Evolutionary conservation across 129 eudicot species (phyloP).

Genomic region (Artemisia tridentata): DNA sequence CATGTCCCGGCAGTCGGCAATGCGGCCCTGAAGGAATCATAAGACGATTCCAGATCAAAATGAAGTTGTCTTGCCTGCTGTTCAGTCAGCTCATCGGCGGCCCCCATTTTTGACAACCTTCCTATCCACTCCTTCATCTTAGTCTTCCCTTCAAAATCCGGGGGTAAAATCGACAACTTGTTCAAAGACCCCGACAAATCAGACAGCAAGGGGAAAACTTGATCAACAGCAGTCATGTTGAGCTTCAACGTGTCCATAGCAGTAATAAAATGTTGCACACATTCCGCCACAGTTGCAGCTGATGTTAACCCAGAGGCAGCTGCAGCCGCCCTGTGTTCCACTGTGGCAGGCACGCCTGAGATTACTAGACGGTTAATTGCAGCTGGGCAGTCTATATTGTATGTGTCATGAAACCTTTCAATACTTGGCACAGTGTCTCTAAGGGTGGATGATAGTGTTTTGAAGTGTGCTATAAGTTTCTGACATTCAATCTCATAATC

Average conservation of each 20-base stretch:
- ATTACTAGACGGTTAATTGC: conserved; percentile 72
- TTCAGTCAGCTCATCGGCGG: conserved; percentile 82
- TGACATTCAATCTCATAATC: conserved; percentile 80
- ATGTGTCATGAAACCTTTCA: conserved; percentile 76
- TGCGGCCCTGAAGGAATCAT: conserved; percentile 91
- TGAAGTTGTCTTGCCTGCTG: conserved; percentile 93
- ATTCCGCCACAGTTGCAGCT: conserved; percentile 85
- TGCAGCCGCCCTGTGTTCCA: conserved; percentile 85
- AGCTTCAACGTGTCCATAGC: conserved; percentile 90
- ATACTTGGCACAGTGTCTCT: conserved; percentile 77
- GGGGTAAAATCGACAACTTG: conserved; percentile 64
- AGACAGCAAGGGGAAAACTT: conserved; percentile 74
- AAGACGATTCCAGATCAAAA: conserved; percentile 74
- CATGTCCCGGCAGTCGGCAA: conserved; percentile 68
- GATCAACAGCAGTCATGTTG: conserved; percentile 93
- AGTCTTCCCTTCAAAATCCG: conserved; percentile 87
- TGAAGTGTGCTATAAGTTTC: conserved; percentile 78
- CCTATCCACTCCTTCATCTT: conserved; percentile 84
- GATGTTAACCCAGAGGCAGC: conserved; percentile 53
- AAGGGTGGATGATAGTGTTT: conserved; percentile 67
- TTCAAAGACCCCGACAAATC: conserved; percentile 69
- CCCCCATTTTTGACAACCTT: conserved; percentile 75
- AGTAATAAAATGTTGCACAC: conserved; percentile 87
- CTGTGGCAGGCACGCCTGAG: conserved; percentile 92
- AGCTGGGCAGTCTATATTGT: conserved; percentile 80